Conservation (phyloP, 805 yeast species). For the Saccharomycopsis javanensis region DNA sequence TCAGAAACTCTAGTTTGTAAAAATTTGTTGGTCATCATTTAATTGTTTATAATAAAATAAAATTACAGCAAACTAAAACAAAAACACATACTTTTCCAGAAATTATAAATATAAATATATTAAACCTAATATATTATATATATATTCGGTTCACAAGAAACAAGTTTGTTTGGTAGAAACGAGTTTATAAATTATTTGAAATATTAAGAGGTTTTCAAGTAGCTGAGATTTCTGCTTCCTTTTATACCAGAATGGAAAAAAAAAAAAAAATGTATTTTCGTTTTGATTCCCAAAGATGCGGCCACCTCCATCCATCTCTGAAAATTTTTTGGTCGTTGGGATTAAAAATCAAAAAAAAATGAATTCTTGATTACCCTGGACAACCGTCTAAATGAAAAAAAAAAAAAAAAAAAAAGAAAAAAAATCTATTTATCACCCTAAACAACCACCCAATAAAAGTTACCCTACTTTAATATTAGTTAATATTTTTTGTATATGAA, state of each 20-base stretch:
- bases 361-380: not conserved
- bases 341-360: not conserved
- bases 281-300: not conserved
- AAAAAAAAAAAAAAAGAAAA: not conserved
- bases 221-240: not conserved
- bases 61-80: not conserved
- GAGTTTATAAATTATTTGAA: no score
- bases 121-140: not conserved
- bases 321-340: not conserved
- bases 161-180: no score
- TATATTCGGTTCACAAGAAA: not conserved
- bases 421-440: not conserved
- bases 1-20: conserved; percentile 39
- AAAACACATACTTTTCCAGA: not conserved
- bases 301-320: not conserved
- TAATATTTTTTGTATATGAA: no score
- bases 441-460: not conserved
- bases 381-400: no score
- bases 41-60: not conserved
- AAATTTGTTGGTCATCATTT: conserved; percentile 17
- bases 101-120: not conserved
- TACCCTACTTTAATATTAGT: no score
- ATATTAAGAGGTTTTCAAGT: not conserved
- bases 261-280: no score
- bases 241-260: not conserved